These are phyloP conservation scores for Nematodospora anomalae DNA, from an alignment of 1,139 yeast species.

Conservation along the genomic window DNA sequence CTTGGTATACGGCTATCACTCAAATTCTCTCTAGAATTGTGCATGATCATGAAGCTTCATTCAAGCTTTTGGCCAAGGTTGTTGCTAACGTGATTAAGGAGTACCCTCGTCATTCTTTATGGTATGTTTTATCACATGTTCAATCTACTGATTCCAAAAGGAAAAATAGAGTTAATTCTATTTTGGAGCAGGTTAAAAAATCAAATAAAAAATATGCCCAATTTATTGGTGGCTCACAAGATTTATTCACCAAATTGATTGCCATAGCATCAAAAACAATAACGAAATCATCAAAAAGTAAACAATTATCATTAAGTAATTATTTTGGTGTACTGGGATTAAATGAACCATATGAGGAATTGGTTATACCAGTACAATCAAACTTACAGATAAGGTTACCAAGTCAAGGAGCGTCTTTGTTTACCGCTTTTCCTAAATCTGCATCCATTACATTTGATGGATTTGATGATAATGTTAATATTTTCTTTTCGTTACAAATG, in stretches of 20 bases:
- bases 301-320: conserved; percentile 36
- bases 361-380: conserved; percentile 80
- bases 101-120: conserved; percentile 81
- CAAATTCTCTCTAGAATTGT: conserved; percentile 80
- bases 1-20: conserved; percentile 85
- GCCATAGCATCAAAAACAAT: conserved; percentile 34
- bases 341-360: conserved; percentile 53
- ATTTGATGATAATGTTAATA: conserved; percentile 62
- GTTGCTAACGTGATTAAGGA: conserved; percentile 55
- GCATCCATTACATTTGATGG: conserved; percentile 54
- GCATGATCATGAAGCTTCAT: conserved; percentile 61
- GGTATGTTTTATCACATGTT: conserved; percentile 78
- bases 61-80: conserved; percentile 54
- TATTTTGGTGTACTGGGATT: conserved; percentile 49
- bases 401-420: conserved; percentile 41
- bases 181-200: conserved; percentile 21
- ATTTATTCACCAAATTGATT: conserved; percentile 37
- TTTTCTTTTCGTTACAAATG: conserved; percentile 80
- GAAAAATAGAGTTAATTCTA: conserved; percentile 45
- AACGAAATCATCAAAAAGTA: conserved; percentile 31
- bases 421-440: conserved; percentile 54
- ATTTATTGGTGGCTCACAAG: conserved; percentile 25
- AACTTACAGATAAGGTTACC: conserved; percentile 74
- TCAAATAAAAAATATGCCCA: conserved; percentile 2
- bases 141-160: conserved; percentile 66